Evolutionary conservation across 768 basidiomycete genomes (phyloP).

Genomic region (Clitopilus passeckerianus): DNA sequence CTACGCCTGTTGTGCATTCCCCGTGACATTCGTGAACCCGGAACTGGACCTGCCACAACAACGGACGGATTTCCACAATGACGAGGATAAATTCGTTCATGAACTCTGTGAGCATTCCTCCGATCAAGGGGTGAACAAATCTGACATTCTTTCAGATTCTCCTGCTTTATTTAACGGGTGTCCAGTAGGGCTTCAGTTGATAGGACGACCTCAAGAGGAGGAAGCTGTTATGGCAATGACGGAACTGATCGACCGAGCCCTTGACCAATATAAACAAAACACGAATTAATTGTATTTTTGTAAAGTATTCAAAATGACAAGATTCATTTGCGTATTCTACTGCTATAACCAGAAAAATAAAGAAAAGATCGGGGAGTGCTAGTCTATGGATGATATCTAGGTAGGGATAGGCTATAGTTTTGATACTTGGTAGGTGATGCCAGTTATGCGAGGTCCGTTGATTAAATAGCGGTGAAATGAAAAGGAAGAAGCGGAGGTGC

Average conservation of each 20-base stretch:
- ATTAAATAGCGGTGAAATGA: background rate
- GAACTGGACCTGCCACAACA: slow-evolving; percentile 40
- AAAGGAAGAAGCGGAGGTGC: background rate
- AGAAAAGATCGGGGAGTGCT: background rate
- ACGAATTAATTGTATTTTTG: background rate
- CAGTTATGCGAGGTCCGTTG: background rate
- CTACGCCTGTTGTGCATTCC: slow-evolving; percentile 53
- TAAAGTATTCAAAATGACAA: background rate
- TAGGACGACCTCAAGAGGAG: slow-evolving; percentile 65
- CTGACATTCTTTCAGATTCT: slow-evolving; percentile 35
- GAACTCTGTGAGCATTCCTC: slow-evolving; percentile 39
- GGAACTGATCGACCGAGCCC: slow-evolving; percentile 53
- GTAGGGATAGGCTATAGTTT: background rate
- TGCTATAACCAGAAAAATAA: background rate
- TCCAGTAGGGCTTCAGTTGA: slow-evolving; percentile 63
- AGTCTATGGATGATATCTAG: background rate
- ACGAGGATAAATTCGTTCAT: slow-evolving; percentile 46
- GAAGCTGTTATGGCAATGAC: slow-evolving; percentile 69
- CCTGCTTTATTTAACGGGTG: slow-evolving; percentile 46
- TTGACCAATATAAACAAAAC: slow-evolving; percentile 24
- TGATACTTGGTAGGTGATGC: background rate
- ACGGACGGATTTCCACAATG: slow-evolving; percentile 46
- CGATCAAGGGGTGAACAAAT: background rate
- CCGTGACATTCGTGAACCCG: slow-evolving; percentile 60
- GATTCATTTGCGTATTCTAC: background rate